Base-by-base conservation (phyloP, 257 asterid genomes). In the Coffea canephora region DNA sequence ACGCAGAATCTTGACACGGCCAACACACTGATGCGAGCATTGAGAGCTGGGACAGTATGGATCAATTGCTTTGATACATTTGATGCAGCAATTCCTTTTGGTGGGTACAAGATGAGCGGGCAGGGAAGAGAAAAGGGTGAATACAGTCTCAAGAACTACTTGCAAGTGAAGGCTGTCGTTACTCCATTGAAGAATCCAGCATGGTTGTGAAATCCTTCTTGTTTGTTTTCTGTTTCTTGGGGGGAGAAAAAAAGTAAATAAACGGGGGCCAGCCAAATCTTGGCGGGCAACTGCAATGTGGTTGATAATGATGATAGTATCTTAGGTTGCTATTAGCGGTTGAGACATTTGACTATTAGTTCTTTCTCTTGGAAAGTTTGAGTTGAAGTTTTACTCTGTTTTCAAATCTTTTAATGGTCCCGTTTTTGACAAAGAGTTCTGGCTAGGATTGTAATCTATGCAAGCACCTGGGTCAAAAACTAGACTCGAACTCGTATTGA, bases 71-170 rank as follows among this genome's bases (percentile, higher is more conserved):
- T 88, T n/a, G 97, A 96, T 77, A 84, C 77, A 2, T 96, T 96
- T 69, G 98, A 96, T 82, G 99, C 98, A 61, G 81, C 98, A 23
- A 96, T 96, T 62, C 99, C 99, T 41, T 92, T 92, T 59, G 99
- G 98, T 73, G 99, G 98, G 21, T 96, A 96, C 82, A 96, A 96
- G 88, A 92, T 92, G 98, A 96, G 97, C 66, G 98, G 99, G 23
- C 89, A 89, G 3, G 99, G 99, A 49, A 87, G 99, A 87, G 97
- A 95, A 69, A 95, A 92, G 86, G 97, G 98, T 19, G 96, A 90
- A 79, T 95, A 93, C 87, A 86, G 97, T 84, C 94, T 93, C 79
- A 93, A 88, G 90, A 93, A 89, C 72, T 93, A 95, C 93, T 84
- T 92, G 89, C 97, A 93, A 85, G 98, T 93, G 82, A 96, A 92